Percentiles rank a stretch among this genome's conserved stretches.
These are phyloP conservation scores for Taphrina communis DNA, from an alignment of 1,139 yeast genomes.

Conservation along the genomic window DNA sequence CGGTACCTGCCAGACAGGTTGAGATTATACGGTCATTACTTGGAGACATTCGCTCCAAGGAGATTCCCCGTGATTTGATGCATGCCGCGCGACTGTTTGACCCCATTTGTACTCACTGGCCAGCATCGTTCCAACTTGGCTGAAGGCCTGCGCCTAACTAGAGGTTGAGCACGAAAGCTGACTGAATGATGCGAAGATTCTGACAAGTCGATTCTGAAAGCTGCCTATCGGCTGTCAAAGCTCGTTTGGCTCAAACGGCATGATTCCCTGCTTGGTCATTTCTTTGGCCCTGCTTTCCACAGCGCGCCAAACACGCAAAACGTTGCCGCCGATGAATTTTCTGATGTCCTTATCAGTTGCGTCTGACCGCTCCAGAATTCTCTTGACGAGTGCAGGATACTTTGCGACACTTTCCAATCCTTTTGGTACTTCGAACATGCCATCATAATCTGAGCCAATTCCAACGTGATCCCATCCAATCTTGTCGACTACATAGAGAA, in stretches of 20 bases:
- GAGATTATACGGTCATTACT: conserved; percentile 37
- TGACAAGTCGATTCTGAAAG: too few relatives aligned
- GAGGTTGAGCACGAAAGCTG: too few relatives aligned
- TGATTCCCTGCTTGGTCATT: conserved; percentile 8
- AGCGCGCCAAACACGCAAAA: conserved; percentile 59
- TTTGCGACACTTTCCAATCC: conserved; percentile 63
- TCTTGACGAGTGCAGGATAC: conserved; percentile 58
- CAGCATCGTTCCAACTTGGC: too few relatives aligned
- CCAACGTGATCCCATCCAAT: conserved; percentile 66
- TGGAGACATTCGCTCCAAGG: conserved; percentile 35
- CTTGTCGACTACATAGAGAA: conserved; percentile 55
- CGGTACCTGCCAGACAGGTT: conserved; percentile 33
- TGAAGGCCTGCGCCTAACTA: too few relatives aligned
- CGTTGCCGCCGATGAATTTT: conserved; percentile 59
- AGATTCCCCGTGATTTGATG: conserved; percentile 1
- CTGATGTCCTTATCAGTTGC: conserved; percentile 57
- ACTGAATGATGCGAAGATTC: too few relatives aligned
- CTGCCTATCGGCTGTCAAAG: background rate
- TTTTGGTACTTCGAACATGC: conserved; percentile 58
- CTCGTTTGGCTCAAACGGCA: conserved; percentile 34
- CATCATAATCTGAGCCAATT: conserved; percentile 63
- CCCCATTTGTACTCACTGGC: background rate
- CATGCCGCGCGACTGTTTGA: background rate
- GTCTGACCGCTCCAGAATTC: conserved; percentile 45
- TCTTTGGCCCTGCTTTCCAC: conserved; percentile 52